Evolutionary conservation across 495 filamentous ascomycete genomes (phyloP), one percentile per base, ranked within the genome.

Genomic region (Astrothelium macrocarpum): DNA sequence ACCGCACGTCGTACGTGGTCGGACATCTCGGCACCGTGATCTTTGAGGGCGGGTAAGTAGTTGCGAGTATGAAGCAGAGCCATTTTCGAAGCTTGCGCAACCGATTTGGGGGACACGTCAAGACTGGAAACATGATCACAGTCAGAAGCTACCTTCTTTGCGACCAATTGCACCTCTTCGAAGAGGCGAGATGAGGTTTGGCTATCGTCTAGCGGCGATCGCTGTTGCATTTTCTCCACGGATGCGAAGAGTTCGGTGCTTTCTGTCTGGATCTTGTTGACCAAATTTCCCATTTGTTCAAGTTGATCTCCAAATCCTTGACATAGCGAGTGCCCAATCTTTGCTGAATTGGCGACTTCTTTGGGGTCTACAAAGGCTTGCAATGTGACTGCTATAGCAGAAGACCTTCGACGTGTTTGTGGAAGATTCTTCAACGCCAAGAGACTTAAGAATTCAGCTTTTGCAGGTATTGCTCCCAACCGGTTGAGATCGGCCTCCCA

Each of bases 1-100:
- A 86, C 83, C 18, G 85, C 85, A 68, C 86, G 81, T 61, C 81
- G 83, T 62, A 90, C 74, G 65, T 89, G 80, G 5, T 87, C 81
- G 67, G 88, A 84, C 78, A 97, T 86, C 68, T 97, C 94, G 9
- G 77, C 63, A 62, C 84, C 81, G 45, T 89, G 82, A 34, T 88
- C 87, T 43, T 78, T 71, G 2, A 97, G 79, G 32, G 84, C 90
- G 2, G 94, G 94, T n/a, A 99, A 76, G 56, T 93, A 84, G 63
- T 91, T 88, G 64, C 88, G 86, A 0, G 91, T 97, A 71, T 96
- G 91, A 32, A 85, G 84, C 14, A 90, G 82, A 3, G 94, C 94
- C 68, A 90, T 88, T 72, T 91, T 91, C 32, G 91, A 95, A 16
- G 87, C 87, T 69, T 91, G 90, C 9, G 84, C 82, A 46, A 91